These are phyloP conservation scores for Picea sitchensis DNA, from an alignment of 75 land plant species.

Conservation along the genomic window DNA sequence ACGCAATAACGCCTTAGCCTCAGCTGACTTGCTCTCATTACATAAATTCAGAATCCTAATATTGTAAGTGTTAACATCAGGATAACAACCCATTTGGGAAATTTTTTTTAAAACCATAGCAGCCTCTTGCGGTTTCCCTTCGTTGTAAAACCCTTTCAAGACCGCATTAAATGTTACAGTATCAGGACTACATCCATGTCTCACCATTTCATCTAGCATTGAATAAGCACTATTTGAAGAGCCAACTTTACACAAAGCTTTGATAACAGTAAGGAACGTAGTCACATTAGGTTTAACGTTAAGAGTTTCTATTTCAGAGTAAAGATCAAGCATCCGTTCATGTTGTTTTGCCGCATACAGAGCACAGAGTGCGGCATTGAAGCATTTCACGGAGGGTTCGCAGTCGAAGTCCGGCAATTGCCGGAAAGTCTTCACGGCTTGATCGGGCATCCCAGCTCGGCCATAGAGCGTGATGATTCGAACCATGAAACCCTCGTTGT, in stretches of 20 bases:
- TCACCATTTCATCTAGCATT: slow-evolving; percentile 49
- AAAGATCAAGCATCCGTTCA: slow-evolving; percentile 13
- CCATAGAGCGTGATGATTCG: slow-evolving; percentile 56
- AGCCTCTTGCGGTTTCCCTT: slow-evolving; percentile 27
- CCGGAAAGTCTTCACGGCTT: slow-evolving; percentile 43
- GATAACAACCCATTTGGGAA: slow-evolving; percentile 33
- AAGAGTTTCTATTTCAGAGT: slow-evolving; percentile 18
- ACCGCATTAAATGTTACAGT: slow-evolving; percentile 51
- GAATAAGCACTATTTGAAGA: slow-evolving; percentile 30
- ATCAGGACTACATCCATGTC: slow-evolving; percentile 44
- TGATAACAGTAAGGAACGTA: slow-evolving; percentile 37
- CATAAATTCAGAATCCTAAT: slow-evolving; percentile 47
- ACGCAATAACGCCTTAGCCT: slow-evolving; percentile 27
- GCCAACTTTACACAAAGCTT: slow-evolving; percentile 38
- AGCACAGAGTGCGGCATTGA: slow-evolving; percentile 51
- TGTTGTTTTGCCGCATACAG: slow-evolving; percentile 18
- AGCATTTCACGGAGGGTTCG: slow-evolving; percentile 35
- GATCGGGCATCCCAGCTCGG: slow-evolving; percentile 50
- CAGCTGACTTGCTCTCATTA: slow-evolving; percentile 28
- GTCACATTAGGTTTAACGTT: slow-evolving; percentile 26
- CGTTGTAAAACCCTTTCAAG: slow-evolving; percentile 40
- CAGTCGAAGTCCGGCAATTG: slow-evolving; percentile 43
- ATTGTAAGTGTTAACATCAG: slow-evolving; percentile 52
- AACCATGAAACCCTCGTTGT: slow-evolving; percentile 46
- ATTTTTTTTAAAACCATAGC: slow-evolving; percentile 56